Evolutionary conservation across 805 yeast genomes (phyloP).

Genomic region (Metschnikowia orientalis): DNA sequence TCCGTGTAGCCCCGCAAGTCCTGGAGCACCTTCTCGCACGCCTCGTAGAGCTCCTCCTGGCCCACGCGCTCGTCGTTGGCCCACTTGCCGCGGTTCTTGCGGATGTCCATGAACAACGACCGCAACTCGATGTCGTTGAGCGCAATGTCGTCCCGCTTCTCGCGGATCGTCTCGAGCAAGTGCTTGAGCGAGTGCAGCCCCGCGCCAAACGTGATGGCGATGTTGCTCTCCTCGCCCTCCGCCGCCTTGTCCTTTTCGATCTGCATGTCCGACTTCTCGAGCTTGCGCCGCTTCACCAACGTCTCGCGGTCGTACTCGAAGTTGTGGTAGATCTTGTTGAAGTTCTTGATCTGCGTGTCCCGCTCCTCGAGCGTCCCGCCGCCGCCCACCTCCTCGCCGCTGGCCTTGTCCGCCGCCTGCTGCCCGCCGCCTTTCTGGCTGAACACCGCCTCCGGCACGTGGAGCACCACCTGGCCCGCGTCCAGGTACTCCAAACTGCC

Average conservation of each 20-base stretch:
- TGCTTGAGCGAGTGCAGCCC: constrained; percentile 58
- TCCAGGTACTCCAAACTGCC: constrained; percentile 20
- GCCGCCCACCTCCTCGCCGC: constrained; percentile 11
- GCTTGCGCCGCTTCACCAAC: constrained; percentile 64
- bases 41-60: constrained; percentile 96
- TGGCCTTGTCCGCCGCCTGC: constrained; percentile 9
- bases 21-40: constrained; percentile 90
- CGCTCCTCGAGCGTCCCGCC: constrained; percentile 33
- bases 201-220: constrained; percentile 35
- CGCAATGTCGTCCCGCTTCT: constrained; percentile 66
- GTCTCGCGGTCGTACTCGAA: constrained; percentile 77
- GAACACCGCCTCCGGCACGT: constrained; percentile 31
- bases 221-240: constrained; percentile 30
- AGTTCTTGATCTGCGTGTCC: constrained; percentile 50
- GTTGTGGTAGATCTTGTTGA: constrained; percentile 68
- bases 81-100: constrained; percentile 96
- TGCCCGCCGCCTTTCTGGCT: constrained; percentile 6
- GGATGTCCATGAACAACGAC: constrained; percentile 82
- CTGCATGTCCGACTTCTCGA: constrained; percentile 77
- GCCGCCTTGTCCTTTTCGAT: constrained; percentile 35
- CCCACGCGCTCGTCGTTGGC: constrained; percentile 93
- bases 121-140: constrained; percentile 81
- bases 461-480: constrained; percentile 28
- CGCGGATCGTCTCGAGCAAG: constrained; percentile 71
- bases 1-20: constrained; percentile 91